These are phyloP conservation scores for Phyllosticta citriasiana DNA, from an alignment of 2,329 filamentous ascomycete species.

Conservation along the genomic window DNA sequence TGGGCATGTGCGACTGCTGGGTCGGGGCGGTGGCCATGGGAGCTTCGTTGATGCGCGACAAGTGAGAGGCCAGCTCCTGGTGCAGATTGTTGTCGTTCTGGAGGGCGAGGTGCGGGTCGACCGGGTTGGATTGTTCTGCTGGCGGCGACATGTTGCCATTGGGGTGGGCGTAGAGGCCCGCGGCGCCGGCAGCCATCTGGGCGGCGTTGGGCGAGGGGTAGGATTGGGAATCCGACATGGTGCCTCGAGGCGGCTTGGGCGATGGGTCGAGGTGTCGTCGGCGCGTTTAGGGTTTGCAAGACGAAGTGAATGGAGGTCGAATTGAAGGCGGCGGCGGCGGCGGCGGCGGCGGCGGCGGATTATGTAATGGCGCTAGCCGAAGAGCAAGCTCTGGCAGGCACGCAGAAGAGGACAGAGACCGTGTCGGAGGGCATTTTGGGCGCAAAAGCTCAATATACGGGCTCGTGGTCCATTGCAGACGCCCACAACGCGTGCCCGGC, in stretches of 20 bases:
- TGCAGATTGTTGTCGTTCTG: slow-evolving; percentile 20
- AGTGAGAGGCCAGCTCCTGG: slow-evolving; percentile 24
- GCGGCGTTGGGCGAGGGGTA: slow-evolving; percentile 25
- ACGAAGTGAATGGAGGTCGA: slow-evolving; percentile 15
- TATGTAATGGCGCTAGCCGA: slow-evolving; percentile 12
- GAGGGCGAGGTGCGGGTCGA: slow-evolving; percentile 11
- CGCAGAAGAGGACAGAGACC: not conserved
- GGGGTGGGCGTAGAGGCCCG: slow-evolving; percentile 26
- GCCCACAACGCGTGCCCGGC: not conserved
- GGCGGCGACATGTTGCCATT: slow-evolving; percentile 21
- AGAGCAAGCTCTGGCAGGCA: slow-evolving; percentile 5
- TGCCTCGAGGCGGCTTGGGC: slow-evolving; percentile 14
- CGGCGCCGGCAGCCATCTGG: slow-evolving; percentile 21
- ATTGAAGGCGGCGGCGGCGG: not conserved
- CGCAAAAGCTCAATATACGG: not conserved
- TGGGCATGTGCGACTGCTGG: slow-evolving; percentile 21
- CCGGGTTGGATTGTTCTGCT: slow-evolving; percentile 1
- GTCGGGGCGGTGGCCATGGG: slow-evolving; percentile 20
- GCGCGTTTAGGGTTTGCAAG: slow-evolving; percentile 13
- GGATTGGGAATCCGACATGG: slow-evolving; percentile 11
- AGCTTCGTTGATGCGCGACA: slow-evolving; percentile 23
- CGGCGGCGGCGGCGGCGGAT: not conserved
- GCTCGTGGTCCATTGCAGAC: not conserved
- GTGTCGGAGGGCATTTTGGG: not conserved
- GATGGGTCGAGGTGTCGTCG: slow-evolving; percentile 4